Base-by-base conservation (phyloP, 306 rosid genomes). In the Trifolium dubium region DNA sequence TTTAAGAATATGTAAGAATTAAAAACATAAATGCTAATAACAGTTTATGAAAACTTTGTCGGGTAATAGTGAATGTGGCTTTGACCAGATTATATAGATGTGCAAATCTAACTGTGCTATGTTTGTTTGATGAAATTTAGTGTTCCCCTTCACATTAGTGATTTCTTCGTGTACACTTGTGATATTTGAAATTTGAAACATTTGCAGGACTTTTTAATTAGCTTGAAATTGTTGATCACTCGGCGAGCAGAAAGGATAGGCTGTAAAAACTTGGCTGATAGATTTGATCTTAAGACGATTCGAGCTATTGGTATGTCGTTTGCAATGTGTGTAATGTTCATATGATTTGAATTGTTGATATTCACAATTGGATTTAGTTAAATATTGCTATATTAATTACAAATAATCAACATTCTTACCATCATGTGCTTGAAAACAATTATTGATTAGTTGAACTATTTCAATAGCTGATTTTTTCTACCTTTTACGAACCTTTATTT, bases 301-400 rank as follows among this genome's bases (percentile, higher is more conserved):
- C 89, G 93, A 63, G 90, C 96, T 56, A 79, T 92, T 68, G 98
- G 98, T 88, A 87, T 83, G 85, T 54, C 31, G 89, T 87, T 41
- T 41, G 47, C 13, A 41, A 41, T 41, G 47, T 41, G 47, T 9
- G 47, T 41, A 41, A 41, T 41, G 47, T 41, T 41, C 13, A 3
- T 41, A 41, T 41, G 2, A 41, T 9, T 41, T 41, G 47, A 41
- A 41, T 41, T 41, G 13, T 9, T 11, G 13, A 47, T 18, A 73
- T 17, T 18, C 69, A 50, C 18, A 46, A 43, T 17, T 7, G 65
- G 19, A 61, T 49, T 49, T 49, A 6, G 5, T 49, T 49, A 17
- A 64, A 43, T 6, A 66, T 67, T 10, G 7, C 14, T n/a, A 10
- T 28, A 17, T 46, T 23, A 17, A 28, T 53, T 70, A 29, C 29